Percentiles rank a stretch among this genome's conserved stretches.
Conservation (phyloP, 2,329 filamentous ascomycete genomes). For the Trichophyton benhamiae region DNA sequence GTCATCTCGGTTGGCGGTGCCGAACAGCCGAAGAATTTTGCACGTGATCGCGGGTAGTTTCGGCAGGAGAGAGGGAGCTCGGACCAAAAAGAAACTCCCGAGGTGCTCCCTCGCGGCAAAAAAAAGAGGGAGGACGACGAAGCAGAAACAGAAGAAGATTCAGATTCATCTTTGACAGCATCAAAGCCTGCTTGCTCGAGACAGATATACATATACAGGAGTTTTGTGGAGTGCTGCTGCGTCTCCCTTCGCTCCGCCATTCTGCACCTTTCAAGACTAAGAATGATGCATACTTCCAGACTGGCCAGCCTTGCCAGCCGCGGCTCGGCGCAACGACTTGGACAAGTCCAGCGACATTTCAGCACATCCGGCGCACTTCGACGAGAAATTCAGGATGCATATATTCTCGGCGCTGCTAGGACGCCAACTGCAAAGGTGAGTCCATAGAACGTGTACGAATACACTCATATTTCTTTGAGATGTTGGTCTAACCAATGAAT, state of each 20-base stretch:
- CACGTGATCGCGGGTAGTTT: conserved; percentile 4
- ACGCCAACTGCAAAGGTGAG: conserved; percentile 79
- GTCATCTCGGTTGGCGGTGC: neutral
- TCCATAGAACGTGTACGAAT: too few species aligned
- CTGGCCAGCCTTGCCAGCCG: neutral
- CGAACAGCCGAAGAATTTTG: neutral
- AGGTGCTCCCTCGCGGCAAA: neutral
- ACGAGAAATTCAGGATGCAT: conserved; percentile 74
- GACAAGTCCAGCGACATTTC: conserved; percentile 41
- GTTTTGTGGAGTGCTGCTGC: neutral
- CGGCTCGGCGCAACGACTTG: conserved; percentile 28
- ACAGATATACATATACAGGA: neutral
- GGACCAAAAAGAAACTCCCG: neutral
- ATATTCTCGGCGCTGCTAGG: conserved; percentile 79
- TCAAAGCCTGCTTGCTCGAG: too few species aligned
- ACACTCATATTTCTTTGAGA: too few species aligned
- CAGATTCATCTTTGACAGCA: too few species aligned
- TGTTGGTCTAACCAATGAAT: too few species aligned
- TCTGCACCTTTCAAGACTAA: too few species aligned
- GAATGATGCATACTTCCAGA: neutral
- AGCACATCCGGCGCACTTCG: conserved; percentile 36
- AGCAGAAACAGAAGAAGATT: neutral
- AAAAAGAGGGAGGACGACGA: neutral
- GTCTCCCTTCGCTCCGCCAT: neutral
- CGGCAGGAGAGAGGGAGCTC: neutral